Evolutionary conservation across 2,329 filamentous ascomycete genomes (phyloP).

Genomic region (Ascochyta clinopodiicola): DNA sequence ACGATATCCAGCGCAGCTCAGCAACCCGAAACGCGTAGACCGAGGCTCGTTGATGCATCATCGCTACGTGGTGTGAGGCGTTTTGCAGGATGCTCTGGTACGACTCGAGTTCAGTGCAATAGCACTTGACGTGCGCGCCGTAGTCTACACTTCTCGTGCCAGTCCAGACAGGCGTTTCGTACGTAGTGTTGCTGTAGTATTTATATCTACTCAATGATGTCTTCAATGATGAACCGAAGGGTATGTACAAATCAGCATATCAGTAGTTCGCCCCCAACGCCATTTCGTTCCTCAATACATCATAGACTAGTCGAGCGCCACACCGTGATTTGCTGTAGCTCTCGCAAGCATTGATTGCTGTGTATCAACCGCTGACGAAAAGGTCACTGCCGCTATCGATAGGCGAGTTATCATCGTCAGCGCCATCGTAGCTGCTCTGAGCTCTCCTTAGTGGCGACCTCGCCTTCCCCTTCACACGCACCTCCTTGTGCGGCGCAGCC

Average conservation of each 20-base stretch:
- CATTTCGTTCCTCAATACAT: constrained; percentile 7
- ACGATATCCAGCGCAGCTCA: constrained; percentile 1
- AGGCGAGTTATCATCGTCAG: constrained; percentile 18
- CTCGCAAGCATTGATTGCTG: background rate
- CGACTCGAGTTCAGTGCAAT: too few species aligned
- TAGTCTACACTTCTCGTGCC: too few species aligned
- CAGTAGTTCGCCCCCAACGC: constrained; percentile 8
- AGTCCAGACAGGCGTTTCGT: too few species aligned
- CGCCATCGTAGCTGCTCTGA: constrained; percentile 39
- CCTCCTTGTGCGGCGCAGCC: constrained; percentile 11
- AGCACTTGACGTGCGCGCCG: too few species aligned
- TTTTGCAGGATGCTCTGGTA: background rate
- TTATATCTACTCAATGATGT: background rate
- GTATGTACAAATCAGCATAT: constrained; percentile 8
- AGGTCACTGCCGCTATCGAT: constrained; percentile 18
- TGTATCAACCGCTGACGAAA: constrained; percentile 16
- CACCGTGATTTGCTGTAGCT: background rate
- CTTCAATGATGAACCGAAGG: background rate
- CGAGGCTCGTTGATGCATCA: constrained; percentile 4
- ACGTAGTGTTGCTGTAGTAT: too few species aligned
- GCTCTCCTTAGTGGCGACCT: constrained; percentile 41
- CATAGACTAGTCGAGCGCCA: constrained; percentile 1
- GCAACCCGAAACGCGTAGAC: background rate
- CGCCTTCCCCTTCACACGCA: constrained; percentile 24
- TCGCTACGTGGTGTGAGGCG: background rate